Conservation (phyloP, 139 green algal species). For the Nannochloris sp. region DNA sequence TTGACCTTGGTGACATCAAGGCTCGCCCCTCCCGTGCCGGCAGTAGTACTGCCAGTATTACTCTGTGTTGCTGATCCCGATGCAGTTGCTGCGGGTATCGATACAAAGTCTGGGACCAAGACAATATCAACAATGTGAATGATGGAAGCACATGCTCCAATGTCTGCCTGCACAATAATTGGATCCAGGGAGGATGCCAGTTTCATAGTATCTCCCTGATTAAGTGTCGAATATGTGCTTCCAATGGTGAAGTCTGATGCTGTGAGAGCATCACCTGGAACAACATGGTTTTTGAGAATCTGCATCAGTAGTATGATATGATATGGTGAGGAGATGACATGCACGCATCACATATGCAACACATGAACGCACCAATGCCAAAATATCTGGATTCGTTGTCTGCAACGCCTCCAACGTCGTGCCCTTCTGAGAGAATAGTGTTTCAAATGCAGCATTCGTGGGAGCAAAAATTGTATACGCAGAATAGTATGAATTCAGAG, state of each 20-base stretch:
- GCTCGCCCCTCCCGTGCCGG: neutral
- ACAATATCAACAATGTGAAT: conserved; percentile 6
- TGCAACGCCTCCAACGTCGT: neutral
- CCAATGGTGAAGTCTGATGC: neutral
- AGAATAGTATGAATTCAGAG: neutral
- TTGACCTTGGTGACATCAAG: neutral
- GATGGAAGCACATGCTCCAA: conserved; percentile 3
- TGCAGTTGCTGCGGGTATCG: neutral
- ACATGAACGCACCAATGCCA: neutral
- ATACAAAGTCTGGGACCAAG: conserved; percentile 6
- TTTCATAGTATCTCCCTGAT: neutral
- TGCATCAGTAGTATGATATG: no score
- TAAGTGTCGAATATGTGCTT: neutral
- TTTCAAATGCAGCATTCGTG: conserved; percentile 2
- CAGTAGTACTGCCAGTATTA: neutral
- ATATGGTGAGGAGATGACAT: no score
- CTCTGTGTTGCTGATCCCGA: neutral
- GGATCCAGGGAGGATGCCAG: neutral
- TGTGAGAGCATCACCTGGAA: neutral
- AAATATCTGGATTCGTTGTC: neutral
- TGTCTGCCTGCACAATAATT: neutral
- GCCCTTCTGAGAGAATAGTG: neutral
- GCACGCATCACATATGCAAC: no score
- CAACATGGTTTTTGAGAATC: conserved; percentile 10
- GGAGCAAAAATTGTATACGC: conserved; percentile 2